Evolutionary conservation across 805 yeast genomes (phyloP).

Genomic region (Hanseniaspora nectarophila): DNA sequence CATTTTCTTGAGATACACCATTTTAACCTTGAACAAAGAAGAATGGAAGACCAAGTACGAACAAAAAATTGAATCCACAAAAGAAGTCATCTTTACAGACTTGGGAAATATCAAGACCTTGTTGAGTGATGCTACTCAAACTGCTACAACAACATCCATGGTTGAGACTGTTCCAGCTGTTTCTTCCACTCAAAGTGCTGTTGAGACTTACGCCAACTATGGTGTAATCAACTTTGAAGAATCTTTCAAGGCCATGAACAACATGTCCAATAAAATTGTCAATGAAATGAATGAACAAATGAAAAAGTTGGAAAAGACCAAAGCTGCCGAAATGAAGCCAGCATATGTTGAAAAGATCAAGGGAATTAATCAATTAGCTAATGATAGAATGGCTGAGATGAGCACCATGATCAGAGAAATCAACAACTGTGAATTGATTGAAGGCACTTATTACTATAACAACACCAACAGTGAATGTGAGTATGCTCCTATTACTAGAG

Average conservation of each 20-base stretch:
- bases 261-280: conserved; percentile 1
- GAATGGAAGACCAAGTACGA: conserved; percentile 6
- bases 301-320: background rate
- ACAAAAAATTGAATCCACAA: background rate
- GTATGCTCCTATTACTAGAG: conserved; percentile 11
- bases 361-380: conserved; percentile 8
- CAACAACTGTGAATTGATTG: background rate
- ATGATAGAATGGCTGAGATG: conserved; percentile 10
- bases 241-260: background rate
- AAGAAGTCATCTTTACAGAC: background rate
- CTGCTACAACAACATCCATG: background rate
- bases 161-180: background rate
- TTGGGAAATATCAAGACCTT: background rate
- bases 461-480: conserved; percentile 7
- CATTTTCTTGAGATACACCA: conserved; percentile 6
- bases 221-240: background rate
- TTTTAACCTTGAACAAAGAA: background rate
- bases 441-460: conserved; percentile 3
- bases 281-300: background rate
- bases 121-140: background rate
- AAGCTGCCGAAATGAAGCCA: background rate
- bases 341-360: conserved; percentile 1
- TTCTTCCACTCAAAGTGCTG: background rate
- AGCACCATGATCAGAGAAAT: conserved; percentile 10
- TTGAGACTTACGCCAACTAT: background rate